phyloP scores from a whole-genome alignment of 148 eudicot species.

The Vaccinium macrocarpon region DNA sequence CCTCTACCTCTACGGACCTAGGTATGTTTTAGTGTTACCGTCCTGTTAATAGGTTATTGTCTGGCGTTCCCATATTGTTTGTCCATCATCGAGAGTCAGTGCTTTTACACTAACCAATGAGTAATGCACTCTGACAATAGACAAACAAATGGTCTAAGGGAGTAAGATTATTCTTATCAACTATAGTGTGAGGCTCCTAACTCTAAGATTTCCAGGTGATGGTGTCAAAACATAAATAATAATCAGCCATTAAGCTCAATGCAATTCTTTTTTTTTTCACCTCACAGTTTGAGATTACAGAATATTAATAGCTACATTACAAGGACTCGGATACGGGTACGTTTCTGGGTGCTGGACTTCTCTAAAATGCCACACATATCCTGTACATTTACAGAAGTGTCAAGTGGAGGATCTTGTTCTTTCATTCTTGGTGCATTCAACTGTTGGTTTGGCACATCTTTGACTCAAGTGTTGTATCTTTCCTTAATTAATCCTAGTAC shows the following conservation, averaged over 20 bases:
- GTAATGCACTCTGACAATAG: too few relatives aligned
- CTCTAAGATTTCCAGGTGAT: neutral
- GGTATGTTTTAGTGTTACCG: neutral
- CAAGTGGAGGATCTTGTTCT: neutral
- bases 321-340: neutral
- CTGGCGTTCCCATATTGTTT: neutral
- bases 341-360: neutral
- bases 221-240: neutral
- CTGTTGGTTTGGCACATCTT: neutral
- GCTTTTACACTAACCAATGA: too few relatives aligned
- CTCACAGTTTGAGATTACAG: neutral
- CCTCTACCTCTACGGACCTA: neutral
- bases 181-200: too few relatives aligned
- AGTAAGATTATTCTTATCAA: too few relatives aligned
- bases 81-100: neutral
- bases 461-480: neutral
- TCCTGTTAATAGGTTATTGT: neutral
- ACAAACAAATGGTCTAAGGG: too few relatives aligned
- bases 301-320: neutral
- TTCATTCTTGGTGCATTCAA: neutral
- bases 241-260: neutral
- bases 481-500: neutral
- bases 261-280: neutral
- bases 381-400: neutral
- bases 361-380: neutral